Percentiles rank a stretch among this genome's conserved stretches.
Conservation (phyloP, 2,329 filamentous ascomycete genomes). For the Malbranchea zuffiana region DNA sequence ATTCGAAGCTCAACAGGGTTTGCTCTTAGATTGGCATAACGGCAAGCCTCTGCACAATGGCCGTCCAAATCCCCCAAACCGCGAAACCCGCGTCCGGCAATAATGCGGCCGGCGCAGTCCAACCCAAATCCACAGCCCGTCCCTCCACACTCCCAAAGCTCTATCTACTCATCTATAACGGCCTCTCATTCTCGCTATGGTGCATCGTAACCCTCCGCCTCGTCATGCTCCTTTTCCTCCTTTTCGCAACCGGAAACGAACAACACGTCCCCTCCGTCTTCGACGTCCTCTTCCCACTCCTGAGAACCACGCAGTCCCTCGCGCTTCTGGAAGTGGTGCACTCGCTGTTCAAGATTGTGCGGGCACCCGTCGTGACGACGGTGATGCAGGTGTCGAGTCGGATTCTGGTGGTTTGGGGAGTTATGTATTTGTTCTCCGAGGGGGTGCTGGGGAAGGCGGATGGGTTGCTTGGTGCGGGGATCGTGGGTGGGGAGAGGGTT, state of each 20-base stretch:
- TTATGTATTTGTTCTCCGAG: conserved; percentile 63
- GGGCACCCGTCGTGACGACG: conserved; percentile 75
- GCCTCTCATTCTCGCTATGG: conserved; percentile 67
- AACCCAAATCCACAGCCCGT: neutral
- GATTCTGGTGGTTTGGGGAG: conserved; percentile 77
- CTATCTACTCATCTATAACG: conserved; percentile 82
- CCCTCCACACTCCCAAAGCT: neutral
- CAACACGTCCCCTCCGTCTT: conserved; percentile 31
- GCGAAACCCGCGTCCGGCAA: too few relatives aligned
- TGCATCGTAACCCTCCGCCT: conserved; percentile 61
- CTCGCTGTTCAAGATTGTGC: conserved; percentile 66
- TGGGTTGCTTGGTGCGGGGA: conserved; percentile 24
- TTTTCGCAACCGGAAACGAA: conserved; percentile 28
- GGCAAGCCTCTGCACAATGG: too few relatives aligned
- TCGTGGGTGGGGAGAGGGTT: conserved; percentile 22
- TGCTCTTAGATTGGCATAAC: too few relatives aligned
- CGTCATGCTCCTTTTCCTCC: conserved; percentile 42
- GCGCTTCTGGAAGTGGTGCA: conserved; percentile 78
- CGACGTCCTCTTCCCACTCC: conserved; percentile 35
- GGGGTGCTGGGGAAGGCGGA: conserved; percentile 55
- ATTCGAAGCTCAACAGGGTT: too few relatives aligned
- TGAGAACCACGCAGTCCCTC: conserved; percentile 63
- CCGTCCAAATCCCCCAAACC: too few relatives aligned
- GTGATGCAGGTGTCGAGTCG: conserved; percentile 81
- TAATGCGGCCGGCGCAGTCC: too few relatives aligned